These are phyloP conservation scores for Diaporthe caulivora DNA, from an alignment of 2,329 filamentous ascomycete genomes.

Conservation along the genomic window DNA sequence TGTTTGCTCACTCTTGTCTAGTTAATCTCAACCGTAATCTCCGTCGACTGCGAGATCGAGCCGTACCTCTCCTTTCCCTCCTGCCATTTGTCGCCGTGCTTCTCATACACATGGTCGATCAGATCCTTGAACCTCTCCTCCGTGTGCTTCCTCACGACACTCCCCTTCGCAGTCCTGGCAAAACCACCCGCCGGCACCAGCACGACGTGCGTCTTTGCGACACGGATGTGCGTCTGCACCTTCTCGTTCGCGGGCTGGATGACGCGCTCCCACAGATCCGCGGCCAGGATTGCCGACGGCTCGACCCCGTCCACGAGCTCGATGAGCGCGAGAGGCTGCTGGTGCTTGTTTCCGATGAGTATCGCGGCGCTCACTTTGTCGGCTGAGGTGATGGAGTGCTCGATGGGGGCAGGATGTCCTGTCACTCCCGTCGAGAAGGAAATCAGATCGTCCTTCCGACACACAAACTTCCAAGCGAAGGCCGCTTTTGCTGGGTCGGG, in stretches of 20 bases:
- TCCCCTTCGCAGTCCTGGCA: slow-evolving; percentile 42
- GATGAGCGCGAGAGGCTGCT: slow-evolving; percentile 42
- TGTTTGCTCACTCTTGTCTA: not conserved
- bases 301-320: slow-evolving; percentile 35
- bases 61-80: slow-evolving; percentile 39
- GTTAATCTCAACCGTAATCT: slow-evolving; percentile 35
- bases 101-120: slow-evolving; percentile 38
- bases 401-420: slow-evolving; percentile 40
- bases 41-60: slow-evolving; percentile 38
- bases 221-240: slow-evolving; percentile 39
- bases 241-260: slow-evolving; percentile 41
- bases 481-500: slow-evolving; percentile 41
- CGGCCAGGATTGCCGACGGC: slow-evolving; percentile 27
- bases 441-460: slow-evolving; percentile 46
- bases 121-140: slow-evolving; percentile 37
- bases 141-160: slow-evolving; percentile 37
- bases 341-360: slow-evolving; percentile 39
- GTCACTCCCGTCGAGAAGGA: slow-evolving; percentile 42
- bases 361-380: slow-evolving; percentile 37
- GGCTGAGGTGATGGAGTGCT: slow-evolving; percentile 37
- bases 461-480: slow-evolving; percentile 42
- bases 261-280: slow-evolving; percentile 39
- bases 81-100: slow-evolving; percentile 42
- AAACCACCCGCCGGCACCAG: slow-evolving; percentile 38
- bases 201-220: slow-evolving; percentile 41